Percentiles rank a stretch among this genome's conserved stretches.
Conservation (phyloP, 2,329 filamentous ascomycete species). For the Hortaea werneckii region DNA sequence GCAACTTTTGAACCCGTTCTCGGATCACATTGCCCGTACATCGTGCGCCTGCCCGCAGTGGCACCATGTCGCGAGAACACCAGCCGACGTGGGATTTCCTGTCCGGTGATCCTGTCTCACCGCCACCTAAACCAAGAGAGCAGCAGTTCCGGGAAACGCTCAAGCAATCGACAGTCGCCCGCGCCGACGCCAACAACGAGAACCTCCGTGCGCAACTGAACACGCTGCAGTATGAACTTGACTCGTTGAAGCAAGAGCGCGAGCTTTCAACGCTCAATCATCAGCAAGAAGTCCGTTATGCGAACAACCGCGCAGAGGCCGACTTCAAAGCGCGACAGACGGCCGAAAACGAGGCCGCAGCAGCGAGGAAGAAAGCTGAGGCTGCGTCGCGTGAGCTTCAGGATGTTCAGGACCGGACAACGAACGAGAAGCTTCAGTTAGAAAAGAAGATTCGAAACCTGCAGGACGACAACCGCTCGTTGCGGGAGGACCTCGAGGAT, state of each 20-base stretch:
- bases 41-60: background rate
- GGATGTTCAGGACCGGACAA: constrained; percentile 42
- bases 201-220: constrained; percentile 84
- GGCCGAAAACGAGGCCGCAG: constrained; percentile 43
- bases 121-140: constrained; percentile 17
- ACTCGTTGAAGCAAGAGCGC: constrained; percentile 77
- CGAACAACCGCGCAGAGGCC: constrained; percentile 69
- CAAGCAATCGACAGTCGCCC: constrained; percentile 29
- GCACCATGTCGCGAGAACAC: constrained; percentile 21
- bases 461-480: constrained; percentile 59
- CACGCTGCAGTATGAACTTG: constrained; percentile 76
- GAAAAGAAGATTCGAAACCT: constrained; percentile 46
- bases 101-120: constrained; percentile 28
- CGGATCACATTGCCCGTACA: too few relatives aligned
- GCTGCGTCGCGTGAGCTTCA: constrained; percentile 44
- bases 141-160: constrained; percentile 35
- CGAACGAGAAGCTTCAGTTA: constrained; percentile 45
- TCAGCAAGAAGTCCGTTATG: constrained; percentile 72
- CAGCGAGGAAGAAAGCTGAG: constrained; percentile 46
- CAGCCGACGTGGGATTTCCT: constrained; percentile 42
- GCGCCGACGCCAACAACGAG: constrained; percentile 47
- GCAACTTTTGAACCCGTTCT: too few relatives aligned
- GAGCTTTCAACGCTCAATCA: constrained; percentile 70
- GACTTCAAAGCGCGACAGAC: constrained; percentile 60
- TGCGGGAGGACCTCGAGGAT: constrained; percentile 78